Conservation (phyloP, 805 yeast species). For the Monosporozyma siamensis region DNA sequence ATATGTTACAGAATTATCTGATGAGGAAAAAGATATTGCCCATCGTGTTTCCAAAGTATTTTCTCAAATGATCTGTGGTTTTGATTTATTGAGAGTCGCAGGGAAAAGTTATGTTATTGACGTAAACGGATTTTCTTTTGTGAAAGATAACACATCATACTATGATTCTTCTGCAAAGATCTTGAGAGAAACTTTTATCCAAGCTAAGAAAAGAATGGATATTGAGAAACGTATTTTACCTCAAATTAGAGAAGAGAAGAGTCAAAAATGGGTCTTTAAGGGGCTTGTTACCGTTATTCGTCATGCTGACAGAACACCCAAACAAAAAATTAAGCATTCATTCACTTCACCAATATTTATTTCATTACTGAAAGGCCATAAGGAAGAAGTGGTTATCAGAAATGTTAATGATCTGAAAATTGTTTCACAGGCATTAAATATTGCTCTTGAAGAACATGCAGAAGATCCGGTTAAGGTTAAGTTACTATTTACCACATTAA, state of each 20-base stretch:
- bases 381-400: slow-evolving; percentile 90
- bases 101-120: slow-evolving; percentile 90
- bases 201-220: slow-evolving; percentile 45
- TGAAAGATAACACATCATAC: slow-evolving; percentile 79
- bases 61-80: slow-evolving; percentile 93
- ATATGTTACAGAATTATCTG: slow-evolving; percentile 70
- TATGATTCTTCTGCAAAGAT: slow-evolving; percentile 78
- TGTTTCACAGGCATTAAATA: slow-evolving; percentile 73
- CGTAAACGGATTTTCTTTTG: slow-evolving; percentile 96
- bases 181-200: slow-evolving; percentile 60
- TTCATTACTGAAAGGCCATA: slow-evolving; percentile 83
- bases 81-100: slow-evolving; percentile 81
- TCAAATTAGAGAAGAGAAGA: slow-evolving; percentile 31
- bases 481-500: slow-evolving; percentile 74
- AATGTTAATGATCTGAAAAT: slow-evolving; percentile 78
- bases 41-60: slow-evolving; percentile 62
- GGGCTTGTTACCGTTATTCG: slow-evolving; percentile 86
- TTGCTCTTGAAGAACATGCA: slow-evolving; percentile 67
- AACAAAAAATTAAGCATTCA: slow-evolving; percentile 93
- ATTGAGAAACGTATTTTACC: slow-evolving; percentile 32
- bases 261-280: slow-evolving; percentile 92
- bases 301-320: slow-evolving; percentile 98
- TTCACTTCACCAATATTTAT: slow-evolving; percentile 82
- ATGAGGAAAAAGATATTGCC: slow-evolving; percentile 76
- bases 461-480: slow-evolving; percentile 74